Percentiles rank a stretch among this genome's conserved stretches.
phyloP scores from a whole-genome alignment of 768 basidiomycete genomes.

The Tricholoma terreum region DNA sequence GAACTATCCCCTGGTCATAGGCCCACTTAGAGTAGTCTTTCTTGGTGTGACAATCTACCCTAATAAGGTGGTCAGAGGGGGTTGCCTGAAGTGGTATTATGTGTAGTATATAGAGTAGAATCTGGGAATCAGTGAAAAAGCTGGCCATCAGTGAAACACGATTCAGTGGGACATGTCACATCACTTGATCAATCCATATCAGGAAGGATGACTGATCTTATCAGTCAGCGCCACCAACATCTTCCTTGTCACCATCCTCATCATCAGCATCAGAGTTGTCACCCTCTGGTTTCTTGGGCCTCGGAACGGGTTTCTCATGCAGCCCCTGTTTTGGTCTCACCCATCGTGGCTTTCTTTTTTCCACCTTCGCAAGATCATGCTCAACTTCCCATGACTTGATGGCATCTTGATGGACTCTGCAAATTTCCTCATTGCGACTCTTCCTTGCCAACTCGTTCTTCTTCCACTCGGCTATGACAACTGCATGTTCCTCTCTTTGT shows the following conservation, averaged over 20 bases:
- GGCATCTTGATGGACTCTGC: neutral
- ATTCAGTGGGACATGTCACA: too few relatives aligned
- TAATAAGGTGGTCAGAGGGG: too few relatives aligned
- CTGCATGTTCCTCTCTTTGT: constrained; percentile 5
- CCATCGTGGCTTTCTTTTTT: neutral
- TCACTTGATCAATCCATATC: neutral
- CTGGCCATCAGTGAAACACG: too few relatives aligned
- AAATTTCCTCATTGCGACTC: too few relatives aligned
- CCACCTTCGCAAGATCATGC: neutral
- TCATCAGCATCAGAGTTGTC: too few relatives aligned
- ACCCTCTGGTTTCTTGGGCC: neutral
- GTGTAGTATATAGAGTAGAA: too few relatives aligned
- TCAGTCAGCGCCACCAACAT: neutral
- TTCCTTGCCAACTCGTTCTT: constrained; percentile 11
- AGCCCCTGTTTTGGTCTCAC: neutral
- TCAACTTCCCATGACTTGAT: neutral
- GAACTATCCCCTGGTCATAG: too few relatives aligned
- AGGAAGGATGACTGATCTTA: neutral
- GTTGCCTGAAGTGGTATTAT: too few relatives aligned
- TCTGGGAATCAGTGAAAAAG: too few relatives aligned
- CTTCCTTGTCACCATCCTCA: neutral
- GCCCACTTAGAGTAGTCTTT: too few relatives aligned
- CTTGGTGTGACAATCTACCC: too few relatives aligned
- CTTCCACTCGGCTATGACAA: constrained; percentile 18
- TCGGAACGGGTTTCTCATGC: neutral